Percentiles rank a stretch among this genome's conserved stretches.
These are phyloP conservation scores for Hibiscus trionum DNA, from an alignment of 345 rosid genomes.

Conservation along the genomic window DNA sequence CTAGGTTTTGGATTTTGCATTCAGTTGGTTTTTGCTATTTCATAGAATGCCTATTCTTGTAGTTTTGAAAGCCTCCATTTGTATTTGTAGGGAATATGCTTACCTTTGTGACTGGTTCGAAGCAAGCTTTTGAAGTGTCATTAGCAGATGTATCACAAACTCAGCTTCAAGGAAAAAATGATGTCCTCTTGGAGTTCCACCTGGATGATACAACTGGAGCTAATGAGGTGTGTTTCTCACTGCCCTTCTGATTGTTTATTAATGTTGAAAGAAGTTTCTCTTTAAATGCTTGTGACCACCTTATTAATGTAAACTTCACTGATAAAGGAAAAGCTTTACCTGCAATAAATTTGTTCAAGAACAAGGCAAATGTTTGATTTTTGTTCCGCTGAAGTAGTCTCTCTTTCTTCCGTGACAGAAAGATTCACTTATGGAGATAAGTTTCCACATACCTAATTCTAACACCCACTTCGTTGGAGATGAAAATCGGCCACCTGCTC, in stretches of 20 bases:
- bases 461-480: conserved; percentile 92
- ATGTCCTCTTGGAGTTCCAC: conserved; percentile 91
- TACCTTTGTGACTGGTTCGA: conserved; percentile 67
- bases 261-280: not conserved
- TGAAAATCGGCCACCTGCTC: conserved; percentile 82
- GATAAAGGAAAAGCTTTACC: not conserved
- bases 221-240: conserved; percentile 55
- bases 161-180: conserved; percentile 87
- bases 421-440: conserved; percentile 93
- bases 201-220: conserved; percentile 97
- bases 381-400: not conserved
- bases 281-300: not conserved
- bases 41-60: not conserved
- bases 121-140: conserved; percentile 93
- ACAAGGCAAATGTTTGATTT: not conserved
- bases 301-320: not conserved
- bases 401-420: conserved; percentile 40
- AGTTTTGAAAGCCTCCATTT: not conserved
- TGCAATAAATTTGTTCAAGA: not conserved
- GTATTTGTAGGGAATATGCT: conserved; percentile 64
- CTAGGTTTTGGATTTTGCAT: not conserved
- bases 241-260: not conserved
- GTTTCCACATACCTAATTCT: conserved; percentile 83
- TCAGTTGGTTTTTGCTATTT: not conserved
- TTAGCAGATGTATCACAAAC: conserved; percentile 89